Evolutionary conservation across 345 rosid species (phyloP).

Genomic region (Kernera saxatilis): DNA sequence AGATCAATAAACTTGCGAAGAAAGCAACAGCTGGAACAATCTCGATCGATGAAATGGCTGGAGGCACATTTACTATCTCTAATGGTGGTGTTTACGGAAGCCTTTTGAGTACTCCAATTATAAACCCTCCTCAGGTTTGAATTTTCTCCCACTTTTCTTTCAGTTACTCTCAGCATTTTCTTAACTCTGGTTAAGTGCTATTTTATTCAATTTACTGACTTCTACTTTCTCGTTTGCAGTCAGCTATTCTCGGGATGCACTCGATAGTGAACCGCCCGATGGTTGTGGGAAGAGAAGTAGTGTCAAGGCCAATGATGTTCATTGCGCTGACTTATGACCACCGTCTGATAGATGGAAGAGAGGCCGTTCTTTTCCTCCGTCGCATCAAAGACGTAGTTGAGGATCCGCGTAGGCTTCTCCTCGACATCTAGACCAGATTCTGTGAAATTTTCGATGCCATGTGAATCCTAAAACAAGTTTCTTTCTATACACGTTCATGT

Average conservation of each 20-base stretch:
- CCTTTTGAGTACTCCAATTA: constrained; percentile 88
- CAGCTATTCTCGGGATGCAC: constrained; percentile 86
- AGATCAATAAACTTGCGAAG: constrained; percentile 74
- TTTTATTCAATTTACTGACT: not conserved
- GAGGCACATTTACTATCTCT: constrained; percentile 69
- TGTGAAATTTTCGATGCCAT: not conserved
- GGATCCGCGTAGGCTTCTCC: constrained; percentile 75
- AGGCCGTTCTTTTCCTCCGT: constrained; percentile 78
- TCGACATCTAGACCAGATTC: constrained; percentile 37
- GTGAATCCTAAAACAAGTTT: not conserved
- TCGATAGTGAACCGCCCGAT: constrained; percentile 72
- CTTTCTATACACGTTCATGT: not conserved
- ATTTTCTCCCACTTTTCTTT: not conserved
- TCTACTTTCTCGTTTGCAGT: constrained; percentile 33
- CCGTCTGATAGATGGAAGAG: constrained; percentile 85
- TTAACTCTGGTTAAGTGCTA: not conserved
- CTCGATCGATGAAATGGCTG: constrained; percentile 97
- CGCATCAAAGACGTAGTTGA: constrained; percentile 81
- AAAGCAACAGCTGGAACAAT: constrained; percentile 82
- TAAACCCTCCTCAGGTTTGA: constrained; percentile 92
- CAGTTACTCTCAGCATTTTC: not conserved
- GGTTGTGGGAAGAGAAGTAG: constrained; percentile 62
- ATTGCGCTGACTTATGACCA: constrained; percentile 77
- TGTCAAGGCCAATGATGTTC: constrained; percentile 85
- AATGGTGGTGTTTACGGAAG: constrained; percentile 71